A percentile compares a stretch with the other conserved stretches of the same genome.
phyloP scores from a whole-genome alignment of 352 stramenopile species.

The Pythium dissotocum region DNA sequence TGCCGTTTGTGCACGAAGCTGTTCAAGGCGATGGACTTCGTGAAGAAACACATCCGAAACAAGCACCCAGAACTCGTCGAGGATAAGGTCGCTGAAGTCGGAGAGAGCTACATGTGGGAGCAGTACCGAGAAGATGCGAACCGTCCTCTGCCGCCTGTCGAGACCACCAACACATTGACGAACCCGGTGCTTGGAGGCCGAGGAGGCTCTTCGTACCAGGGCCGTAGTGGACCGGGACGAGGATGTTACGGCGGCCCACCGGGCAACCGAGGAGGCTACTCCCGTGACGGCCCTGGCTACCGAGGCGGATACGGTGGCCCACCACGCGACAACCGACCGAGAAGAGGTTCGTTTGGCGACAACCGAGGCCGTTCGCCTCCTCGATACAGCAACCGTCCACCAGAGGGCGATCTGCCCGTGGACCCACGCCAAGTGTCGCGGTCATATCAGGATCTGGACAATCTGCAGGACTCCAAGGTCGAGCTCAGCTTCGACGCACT shows the following conservation, averaged over 20 bases:
- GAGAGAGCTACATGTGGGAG: conserved; percentile 88
- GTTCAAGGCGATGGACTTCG: conserved; percentile 87
- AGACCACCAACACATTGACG: conserved; percentile 65
- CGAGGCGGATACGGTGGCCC: conserved; percentile 49
- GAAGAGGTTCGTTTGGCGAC: conserved; percentile 48
- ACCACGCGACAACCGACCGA: conserved; percentile 48
- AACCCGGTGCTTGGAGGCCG: conserved; percentile 57
- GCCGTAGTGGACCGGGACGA: conserved; percentile 25
- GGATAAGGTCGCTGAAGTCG: conserved; percentile 78
- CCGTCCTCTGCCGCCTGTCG: conserved; percentile 69
- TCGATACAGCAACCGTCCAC: conserved; percentile 33
- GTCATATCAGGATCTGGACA: conserved; percentile 85
- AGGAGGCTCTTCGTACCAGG: conserved; percentile 30
- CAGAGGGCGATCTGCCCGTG: conserved; percentile 72
- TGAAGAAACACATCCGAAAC: conserved; percentile 90
- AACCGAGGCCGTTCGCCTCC: conserved; percentile 30
- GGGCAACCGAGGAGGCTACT: conserved; percentile 48
- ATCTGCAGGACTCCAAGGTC: conserved; percentile 81
- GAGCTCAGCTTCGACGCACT: conserved; percentile 84
- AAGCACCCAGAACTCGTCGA: conserved; percentile 84
- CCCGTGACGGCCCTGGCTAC: conserved; percentile 51
- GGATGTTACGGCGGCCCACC: conserved; percentile 28
- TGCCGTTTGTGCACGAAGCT: conserved; percentile 86
- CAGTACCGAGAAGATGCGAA: conserved; percentile 83
- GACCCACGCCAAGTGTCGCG: conserved; percentile 81